Percentiles rank a stretch among this genome's conserved stretches.
These are phyloP conservation scores for Fusarium sp. DNA, from an alignment of 2,329 filamentous ascomycete species.

Conservation along the genomic window DNA sequence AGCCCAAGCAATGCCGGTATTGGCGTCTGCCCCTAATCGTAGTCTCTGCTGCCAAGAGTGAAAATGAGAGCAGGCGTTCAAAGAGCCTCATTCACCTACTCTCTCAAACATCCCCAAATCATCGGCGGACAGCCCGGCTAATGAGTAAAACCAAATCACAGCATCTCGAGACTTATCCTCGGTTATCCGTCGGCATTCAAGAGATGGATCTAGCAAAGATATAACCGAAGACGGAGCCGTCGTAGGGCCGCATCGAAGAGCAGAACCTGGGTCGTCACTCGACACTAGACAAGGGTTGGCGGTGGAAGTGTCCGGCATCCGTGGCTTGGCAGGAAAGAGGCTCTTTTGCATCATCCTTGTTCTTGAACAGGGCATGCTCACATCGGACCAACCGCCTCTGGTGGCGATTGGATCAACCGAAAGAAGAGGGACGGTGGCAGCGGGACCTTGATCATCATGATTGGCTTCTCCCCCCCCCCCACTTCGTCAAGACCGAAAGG, in stretches of 20 bases:
- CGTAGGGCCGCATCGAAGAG: constrained; percentile 7
- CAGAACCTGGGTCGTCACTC: constrained; percentile 5
- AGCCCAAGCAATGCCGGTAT: constrained; percentile 25
- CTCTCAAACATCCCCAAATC: not conserved
- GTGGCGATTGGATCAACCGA: constrained; percentile 4
- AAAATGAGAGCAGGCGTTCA: constrained; percentile 8
- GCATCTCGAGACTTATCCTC: constrained; percentile 37
- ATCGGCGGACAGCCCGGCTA: constrained; percentile 11
- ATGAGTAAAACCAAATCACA: constrained; percentile 18
- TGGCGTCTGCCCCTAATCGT: not conserved
- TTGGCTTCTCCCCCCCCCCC: not conserved
- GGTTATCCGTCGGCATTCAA: constrained; percentile 38
- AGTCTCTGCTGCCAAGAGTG: not conserved
- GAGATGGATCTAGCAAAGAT: constrained; percentile 17
- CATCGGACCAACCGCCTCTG: not conserved
- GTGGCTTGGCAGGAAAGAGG: constrained; percentile 25
- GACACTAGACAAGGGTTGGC: constrained; percentile 14
- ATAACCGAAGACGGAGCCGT: constrained; percentile 17
- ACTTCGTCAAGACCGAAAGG: not conserved
- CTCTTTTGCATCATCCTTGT: constrained; percentile 22
- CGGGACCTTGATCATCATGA: not conserved
- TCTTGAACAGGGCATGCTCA: not conserved
- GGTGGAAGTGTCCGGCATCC: constrained; percentile 15
- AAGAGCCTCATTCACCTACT: not conserved
- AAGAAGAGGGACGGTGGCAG: not conserved